Base-by-base conservation (phyloP, 805 yeast genomes). In the Nakazawaea ernobii region DNA sequence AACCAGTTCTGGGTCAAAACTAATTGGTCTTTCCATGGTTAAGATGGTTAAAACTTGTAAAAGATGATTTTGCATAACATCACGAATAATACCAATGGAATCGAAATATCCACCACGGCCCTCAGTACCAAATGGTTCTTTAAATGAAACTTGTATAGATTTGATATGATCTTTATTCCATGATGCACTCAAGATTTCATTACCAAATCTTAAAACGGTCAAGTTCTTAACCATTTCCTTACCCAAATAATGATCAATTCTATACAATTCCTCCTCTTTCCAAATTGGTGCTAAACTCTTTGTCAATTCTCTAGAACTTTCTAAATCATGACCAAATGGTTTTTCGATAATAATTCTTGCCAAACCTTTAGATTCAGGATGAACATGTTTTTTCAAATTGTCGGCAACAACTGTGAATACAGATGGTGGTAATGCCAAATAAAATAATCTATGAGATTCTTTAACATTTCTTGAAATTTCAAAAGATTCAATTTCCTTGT, bases 31-130 rank as follows among this genome's bases (percentile, higher is more conserved):
- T 65, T 94, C 98, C 97, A 94, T 92, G 46, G 97, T 87, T 51
- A 92, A 71, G 48, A 94, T 67, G 6, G 98, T 91, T 62, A 94
- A 71, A 20, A 92, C 95, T 72, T 94, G 99, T 61, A 92, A 74
- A 58, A 94, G 69, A 70, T 94, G 99, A 75, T 94, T 94, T 73
- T 94, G 99, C 89, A 94, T 92, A 42, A 94, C 98, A 63, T 94
- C 99, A 67, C 99, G 82, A 56, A 94, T 86, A 62, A 94, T 94
- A 50, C 99, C 99, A 60, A 91, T 89, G 48, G 76, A 74, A 68
- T 94, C 98, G 61, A 94, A 94, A 72, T 94, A 94, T 35, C 99
- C 99, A 57, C 99, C 99, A 64, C 99, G 82, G 49, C 99, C 99
- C 70, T 94, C 97, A 36, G 99, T 94, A 48, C 99, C 99, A 59